Conservation (phyloP, 768 basidiomycete genomes). For the Suillus brevipes region DNA sequence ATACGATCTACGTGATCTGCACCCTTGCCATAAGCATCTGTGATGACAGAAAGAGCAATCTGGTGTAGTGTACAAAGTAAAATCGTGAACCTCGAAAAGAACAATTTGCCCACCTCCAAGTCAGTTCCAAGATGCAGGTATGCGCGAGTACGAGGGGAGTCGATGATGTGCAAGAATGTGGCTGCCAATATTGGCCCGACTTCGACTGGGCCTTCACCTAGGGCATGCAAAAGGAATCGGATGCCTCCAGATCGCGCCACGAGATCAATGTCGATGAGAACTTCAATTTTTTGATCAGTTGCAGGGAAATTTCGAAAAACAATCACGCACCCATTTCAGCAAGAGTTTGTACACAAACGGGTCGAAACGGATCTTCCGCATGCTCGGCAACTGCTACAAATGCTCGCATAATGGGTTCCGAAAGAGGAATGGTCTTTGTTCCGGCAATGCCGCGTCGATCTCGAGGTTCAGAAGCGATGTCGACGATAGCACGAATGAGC, state of each 20-base stretch:
- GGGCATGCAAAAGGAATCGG: constrained; percentile 78
- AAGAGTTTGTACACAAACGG: constrained; percentile 81
- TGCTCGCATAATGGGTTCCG: constrained; percentile 79
- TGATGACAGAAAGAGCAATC: constrained; percentile 87
- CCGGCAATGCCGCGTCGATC: constrained; percentile 41
- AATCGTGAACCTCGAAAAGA: background rate
- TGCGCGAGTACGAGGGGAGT: constrained; percentile 78
- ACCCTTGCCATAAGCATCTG: constrained; percentile 89
- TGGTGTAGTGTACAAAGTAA: constrained; percentile 27
- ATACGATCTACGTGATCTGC: constrained; percentile 78
- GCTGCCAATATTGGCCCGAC: constrained; percentile 76
- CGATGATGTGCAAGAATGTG: constrained; percentile 80
- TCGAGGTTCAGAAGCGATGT: constrained; percentile 64
- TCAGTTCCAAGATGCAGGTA: constrained; percentile 82
- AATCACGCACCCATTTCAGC: constrained; percentile 77
- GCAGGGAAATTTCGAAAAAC: constrained; percentile 9
- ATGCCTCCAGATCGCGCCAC: constrained; percentile 82
- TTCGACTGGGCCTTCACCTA: constrained; percentile 89
- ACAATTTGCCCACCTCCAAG: constrained; percentile 65
- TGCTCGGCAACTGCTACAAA: constrained; percentile 94
- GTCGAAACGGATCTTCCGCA: constrained; percentile 83
- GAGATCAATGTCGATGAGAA: constrained; percentile 84
- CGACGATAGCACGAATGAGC: constrained; percentile 79
- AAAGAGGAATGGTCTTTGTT: constrained; percentile 56
- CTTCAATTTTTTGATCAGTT: constrained; percentile 40